phyloP scores from a whole-genome alignment of 495 filamentous ascomycete genomes.

The Arthonia radiata region DNA sequence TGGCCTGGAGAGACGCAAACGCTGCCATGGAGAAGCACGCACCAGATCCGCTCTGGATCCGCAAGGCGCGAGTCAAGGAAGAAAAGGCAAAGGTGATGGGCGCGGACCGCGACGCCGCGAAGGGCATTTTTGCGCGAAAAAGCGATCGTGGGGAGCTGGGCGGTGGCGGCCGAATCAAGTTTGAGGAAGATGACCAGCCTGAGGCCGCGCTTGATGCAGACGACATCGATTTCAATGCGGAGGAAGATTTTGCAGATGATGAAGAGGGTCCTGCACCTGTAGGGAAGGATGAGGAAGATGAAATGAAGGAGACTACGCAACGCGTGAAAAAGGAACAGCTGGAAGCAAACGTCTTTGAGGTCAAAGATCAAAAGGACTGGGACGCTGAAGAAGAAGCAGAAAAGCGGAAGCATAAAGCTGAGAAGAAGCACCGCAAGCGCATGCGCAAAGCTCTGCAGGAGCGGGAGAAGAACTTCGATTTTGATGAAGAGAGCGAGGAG shows the following conservation, averaged over 20 bases:
- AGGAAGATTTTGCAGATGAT: conserved; percentile 48
- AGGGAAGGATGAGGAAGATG: conserved; percentile 50
- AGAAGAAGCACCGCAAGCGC: conserved; percentile 43
- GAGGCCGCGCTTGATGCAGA: conserved; percentile 37
- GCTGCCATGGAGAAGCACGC: conserved; percentile 48
- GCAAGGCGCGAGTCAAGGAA: no score
- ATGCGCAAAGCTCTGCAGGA: conserved; percentile 57
- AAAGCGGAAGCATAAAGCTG: conserved; percentile 38
- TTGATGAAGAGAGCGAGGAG: conserved; percentile 45
- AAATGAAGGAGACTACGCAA: conserved; percentile 65
- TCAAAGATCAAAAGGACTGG: conserved; percentile 55
- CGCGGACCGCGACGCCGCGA: no score
- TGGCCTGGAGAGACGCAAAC: conserved; percentile 70
- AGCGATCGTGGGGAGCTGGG: conserved; percentile 5
- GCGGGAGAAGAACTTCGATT: conserved; percentile 63
- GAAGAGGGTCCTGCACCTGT: conserved; percentile 67
- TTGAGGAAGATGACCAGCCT: conserved; percentile 30
- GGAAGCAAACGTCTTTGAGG: conserved; percentile 53
- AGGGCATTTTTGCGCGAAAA: conserved; percentile 4
- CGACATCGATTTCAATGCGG: conserved; percentile 16
- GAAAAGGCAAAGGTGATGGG: no score
- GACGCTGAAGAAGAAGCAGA: conserved; percentile 53
- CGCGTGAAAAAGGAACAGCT: conserved; percentile 71
- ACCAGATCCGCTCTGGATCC: conserved; percentile 52
- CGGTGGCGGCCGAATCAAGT: conserved; percentile 21